Evolutionary conservation across 1,284 basidiomycete genomes (phyloP).

Genomic region (Wallemia mellicola): DNA sequence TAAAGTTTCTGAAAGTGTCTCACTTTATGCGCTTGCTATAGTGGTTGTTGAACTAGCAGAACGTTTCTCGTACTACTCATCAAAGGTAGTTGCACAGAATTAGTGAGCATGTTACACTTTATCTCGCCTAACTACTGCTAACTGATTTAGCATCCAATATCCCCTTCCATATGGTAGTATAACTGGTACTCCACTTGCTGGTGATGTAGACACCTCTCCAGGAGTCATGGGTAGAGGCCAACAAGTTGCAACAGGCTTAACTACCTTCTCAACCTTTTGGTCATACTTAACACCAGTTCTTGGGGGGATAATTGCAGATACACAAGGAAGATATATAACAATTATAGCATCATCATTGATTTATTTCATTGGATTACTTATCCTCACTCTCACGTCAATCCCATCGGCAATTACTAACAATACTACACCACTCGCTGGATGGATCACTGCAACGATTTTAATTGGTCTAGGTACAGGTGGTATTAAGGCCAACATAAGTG

Average conservation of each 20-base stretch:
- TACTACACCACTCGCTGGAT: background rate
- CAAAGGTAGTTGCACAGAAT: background rate
- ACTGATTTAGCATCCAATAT: background rate
- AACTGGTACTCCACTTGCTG: background rate
- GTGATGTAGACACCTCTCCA: background rate
- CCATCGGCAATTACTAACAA: background rate
- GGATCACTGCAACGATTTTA: background rate
- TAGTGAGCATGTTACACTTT: too few relatives aligned
- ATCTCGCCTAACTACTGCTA: too few relatives aligned
- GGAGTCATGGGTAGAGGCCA: background rate
- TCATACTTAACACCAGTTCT: background rate
- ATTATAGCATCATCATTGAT: background rate
- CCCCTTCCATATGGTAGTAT: background rate
- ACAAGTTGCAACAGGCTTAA: background rate
- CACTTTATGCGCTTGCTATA: background rate
- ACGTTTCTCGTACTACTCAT: background rate
- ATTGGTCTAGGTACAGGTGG: background rate
- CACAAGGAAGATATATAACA: background rate
- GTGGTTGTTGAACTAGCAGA: background rate
- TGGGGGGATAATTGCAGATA: background rate
- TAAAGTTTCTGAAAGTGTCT: background rate
- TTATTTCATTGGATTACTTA: background rate
- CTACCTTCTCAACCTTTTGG: background rate
- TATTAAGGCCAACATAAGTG: background rate
- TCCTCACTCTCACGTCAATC: background rate